Percentiles rank a stretch among this genome's conserved stretches.
These are phyloP conservation scores for Kwoniella shandongensis DNA, from an alignment of 768 basidiomycete species.

Conservation along the genomic window DNA sequence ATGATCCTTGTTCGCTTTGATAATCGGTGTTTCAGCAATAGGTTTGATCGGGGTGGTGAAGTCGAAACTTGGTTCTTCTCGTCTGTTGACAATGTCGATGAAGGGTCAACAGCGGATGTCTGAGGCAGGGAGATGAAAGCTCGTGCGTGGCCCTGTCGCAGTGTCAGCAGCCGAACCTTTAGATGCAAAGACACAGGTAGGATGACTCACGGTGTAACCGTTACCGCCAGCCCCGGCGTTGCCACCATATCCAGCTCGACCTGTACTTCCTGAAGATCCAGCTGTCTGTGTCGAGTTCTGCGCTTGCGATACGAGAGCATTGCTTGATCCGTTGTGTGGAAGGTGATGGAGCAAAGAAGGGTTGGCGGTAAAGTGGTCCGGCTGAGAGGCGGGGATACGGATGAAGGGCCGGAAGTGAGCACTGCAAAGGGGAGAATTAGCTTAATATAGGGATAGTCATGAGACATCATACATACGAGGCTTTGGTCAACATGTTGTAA, in stretches of 20 bases:
- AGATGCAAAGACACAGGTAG: not conserved
- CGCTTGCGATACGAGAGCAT: slow-evolving; percentile 15
- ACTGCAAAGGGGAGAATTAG: slow-evolving; percentile 17
- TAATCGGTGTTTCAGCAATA: slow-evolving; percentile 18
- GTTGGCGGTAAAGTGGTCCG: slow-evolving; percentile 51
- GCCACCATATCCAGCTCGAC: slow-evolving; percentile 36
- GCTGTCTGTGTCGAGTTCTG: slow-evolving; percentile 17
- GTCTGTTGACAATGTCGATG: slow-evolving; percentile 21
- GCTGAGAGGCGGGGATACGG: slow-evolving; percentile 39
- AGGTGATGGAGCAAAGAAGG: slow-evolving; percentile 47
- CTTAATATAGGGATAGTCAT: not conserved
- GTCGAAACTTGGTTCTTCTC: slow-evolving; percentile 12
- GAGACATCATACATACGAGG: slow-evolving; percentile 28
- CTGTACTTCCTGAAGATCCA: slow-evolving; percentile 24
- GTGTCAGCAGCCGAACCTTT: not conserved
- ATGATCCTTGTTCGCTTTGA: slow-evolving; percentile 22
- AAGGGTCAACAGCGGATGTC: slow-evolving; percentile 32
- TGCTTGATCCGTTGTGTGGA: slow-evolving; percentile 25
- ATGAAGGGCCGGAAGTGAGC: slow-evolving; percentile 51
- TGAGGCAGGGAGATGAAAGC: slow-evolving; percentile 44
- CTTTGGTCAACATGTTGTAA: slow-evolving; percentile 43
- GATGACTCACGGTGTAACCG: slow-evolving; percentile 40
- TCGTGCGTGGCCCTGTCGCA: slow-evolving; percentile 42
- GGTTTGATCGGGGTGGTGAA: not conserved
- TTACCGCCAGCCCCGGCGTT: slow-evolving; percentile 37